Conservation (phyloP, 495 filamentous ascomycete species). For the Beverwykella pulmonaria region DNA sequence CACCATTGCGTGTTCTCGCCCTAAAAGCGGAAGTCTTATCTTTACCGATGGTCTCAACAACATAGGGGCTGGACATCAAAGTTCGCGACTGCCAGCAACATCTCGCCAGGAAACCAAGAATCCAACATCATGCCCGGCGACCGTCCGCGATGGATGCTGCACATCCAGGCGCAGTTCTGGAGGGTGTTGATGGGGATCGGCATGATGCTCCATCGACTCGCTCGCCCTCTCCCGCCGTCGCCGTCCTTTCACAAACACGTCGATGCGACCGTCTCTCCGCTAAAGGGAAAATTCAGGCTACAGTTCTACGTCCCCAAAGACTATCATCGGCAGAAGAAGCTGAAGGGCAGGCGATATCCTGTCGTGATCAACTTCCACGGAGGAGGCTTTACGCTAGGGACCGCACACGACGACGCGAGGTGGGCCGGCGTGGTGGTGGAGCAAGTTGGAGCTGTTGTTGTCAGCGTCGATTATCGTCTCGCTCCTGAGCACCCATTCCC, state of each 20-base stretch:
- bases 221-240: slow-evolving; percentile 65
- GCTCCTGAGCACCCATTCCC: slow-evolving; percentile 51
- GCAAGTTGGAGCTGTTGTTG: slow-evolving; percentile 47
- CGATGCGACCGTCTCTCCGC: slow-evolving; percentile 59
- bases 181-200: slow-evolving; percentile 76
- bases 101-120: neutral
- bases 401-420: slow-evolving; percentile 48
- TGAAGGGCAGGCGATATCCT: slow-evolving; percentile 46
- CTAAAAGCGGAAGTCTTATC: neutral
- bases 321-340: slow-evolving; percentile 53
- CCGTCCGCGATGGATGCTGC: slow-evolving; percentile 66
- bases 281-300: slow-evolving; percentile 61
- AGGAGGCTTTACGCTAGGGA: slow-evolving; percentile 50
- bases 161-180: slow-evolving; percentile 73
- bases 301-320: slow-evolving; percentile 78
- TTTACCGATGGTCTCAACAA: neutral
- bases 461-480: slow-evolving; percentile 49
- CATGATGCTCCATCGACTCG: slow-evolving; percentile 73
- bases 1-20: slow-evolving; percentile 1
- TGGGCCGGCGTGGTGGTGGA: slow-evolving; percentile 47
- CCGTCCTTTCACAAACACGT: slow-evolving; percentile 69
- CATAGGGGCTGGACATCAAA: neutral
- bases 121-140: slow-evolving; percentile 3
- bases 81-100: neutral
- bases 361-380: slow-evolving; percentile 53